Evolutionary conservation across 495 filamentous ascomycete genomes (phyloP), one percentile per base, ranked within the genome.

Genomic region (Lasiosphaeria ovina): DNA sequence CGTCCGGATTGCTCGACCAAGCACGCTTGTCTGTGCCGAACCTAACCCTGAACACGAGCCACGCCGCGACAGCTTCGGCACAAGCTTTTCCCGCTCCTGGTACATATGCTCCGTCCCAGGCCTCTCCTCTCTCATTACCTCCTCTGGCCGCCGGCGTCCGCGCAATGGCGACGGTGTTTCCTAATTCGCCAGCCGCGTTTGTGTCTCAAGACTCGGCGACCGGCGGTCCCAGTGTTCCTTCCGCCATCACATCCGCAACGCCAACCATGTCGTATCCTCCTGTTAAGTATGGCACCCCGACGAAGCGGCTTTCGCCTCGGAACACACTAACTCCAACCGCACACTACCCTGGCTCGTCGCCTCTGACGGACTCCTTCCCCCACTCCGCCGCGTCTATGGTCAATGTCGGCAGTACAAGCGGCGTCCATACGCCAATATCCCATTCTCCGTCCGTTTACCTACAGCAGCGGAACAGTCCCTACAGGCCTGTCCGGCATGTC

Each of bases 401-500:
- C 4, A 60, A 64, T 44, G 50, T 36, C 8, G 66, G 66, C 11
- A 47, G 40, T 36, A 40, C 67, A 3, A 72, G 65, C 55, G 74
- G 79, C 17, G 78, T 75, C 62, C 87, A 83, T 62, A 81, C 82
- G 12, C 80, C 80, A 0, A 76, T 80, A 50, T 79, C 82, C 0
- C 73, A 83, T 75, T 70, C 87, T 74, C 75, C 84, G 34, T 80
- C 83, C 49, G 63, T 84, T 60, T 85, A 85, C 62, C 77, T 85
- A 12, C 82, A 85, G 61, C 85, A 87, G 64, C 80, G 81, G 59
- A 76, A 82, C 49, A 98, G 95, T 51, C 94, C 94, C 1, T 98
- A 98, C 74, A 89, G 89, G 61, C 94, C 94, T 4, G 87, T 98
- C 34, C 89, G 93, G 55, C 83, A 87, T 55, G 90, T 97, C 54